phyloP scores from a whole-genome alignment of 306 rosid species.

The Cucumis hystrix region DNA sequence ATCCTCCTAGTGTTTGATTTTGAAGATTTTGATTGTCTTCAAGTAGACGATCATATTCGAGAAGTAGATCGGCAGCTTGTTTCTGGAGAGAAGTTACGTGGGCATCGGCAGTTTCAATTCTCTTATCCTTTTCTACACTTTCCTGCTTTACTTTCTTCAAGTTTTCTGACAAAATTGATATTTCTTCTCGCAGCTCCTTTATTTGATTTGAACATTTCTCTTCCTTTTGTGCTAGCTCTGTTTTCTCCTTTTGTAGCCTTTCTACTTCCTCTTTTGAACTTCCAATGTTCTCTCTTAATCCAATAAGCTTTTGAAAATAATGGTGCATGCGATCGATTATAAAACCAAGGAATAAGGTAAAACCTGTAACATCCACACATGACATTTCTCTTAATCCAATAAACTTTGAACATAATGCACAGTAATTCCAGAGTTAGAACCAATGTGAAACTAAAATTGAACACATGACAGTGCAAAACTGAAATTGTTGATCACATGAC shows the following conservation, averaged over 20 bases:
- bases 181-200: conserved; percentile 34
- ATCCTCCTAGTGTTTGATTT: conserved; percentile 30
- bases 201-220: conserved; percentile 43
- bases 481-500: neutral
- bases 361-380: conserved; percentile 33
- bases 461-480: neutral
- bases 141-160: conserved; percentile 57
- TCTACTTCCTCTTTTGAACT: conserved; percentile 59
- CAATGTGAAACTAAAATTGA: neutral
- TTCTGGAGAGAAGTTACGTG: conserved; percentile 67
- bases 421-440: neutral
- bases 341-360: conserved; percentile 68
- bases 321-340: conserved; percentile 57
- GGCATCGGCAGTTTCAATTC: conserved; percentile 51
- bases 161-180: conserved; percentile 26
- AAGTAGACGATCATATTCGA: conserved; percentile 64
- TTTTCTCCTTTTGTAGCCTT: conserved; percentile 35
- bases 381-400: too few species aligned
- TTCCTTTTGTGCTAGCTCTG: conserved; percentile 38
- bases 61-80: conserved; percentile 71
- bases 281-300: conserved; percentile 31
- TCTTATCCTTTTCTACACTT: conserved; percentile 46
- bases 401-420: neutral
- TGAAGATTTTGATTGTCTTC: conserved; percentile 85
- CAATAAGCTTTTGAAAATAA: conserved; percentile 47